Evolutionary conservation across 495 filamentous ascomycete genomes (phyloP).

Genomic region (Penicillium turbatum): DNA sequence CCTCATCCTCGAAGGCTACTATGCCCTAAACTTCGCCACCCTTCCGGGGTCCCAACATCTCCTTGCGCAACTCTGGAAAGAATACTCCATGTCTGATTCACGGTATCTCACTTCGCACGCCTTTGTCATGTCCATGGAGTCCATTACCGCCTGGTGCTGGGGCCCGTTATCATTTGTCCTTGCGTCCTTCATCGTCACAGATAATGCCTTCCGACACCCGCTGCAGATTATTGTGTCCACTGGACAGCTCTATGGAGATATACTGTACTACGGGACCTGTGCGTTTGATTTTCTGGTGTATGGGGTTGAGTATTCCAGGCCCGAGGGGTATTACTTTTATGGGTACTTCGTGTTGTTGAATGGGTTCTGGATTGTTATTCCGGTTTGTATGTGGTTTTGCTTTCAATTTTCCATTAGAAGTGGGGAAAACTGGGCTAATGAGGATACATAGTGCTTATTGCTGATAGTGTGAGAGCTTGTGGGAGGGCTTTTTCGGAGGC

Average conservation of each 20-base stretch:
- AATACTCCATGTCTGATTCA: slow-evolving; percentile 74
- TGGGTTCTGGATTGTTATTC: slow-evolving; percentile 70
- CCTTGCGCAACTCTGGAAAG: slow-evolving; percentile 76
- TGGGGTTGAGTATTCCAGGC: slow-evolving; percentile 57
- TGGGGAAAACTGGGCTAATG: not conserved
- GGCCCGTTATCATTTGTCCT: slow-evolving; percentile 65
- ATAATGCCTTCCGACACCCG: slow-evolving; percentile 57
- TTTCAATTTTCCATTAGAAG: not conserved
- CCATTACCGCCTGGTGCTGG: slow-evolving; percentile 65
- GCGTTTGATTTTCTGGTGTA: slow-evolving; percentile 53
- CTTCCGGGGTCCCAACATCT: slow-evolving; percentile 47
- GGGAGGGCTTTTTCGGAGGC: not conserved
- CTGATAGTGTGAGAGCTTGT: not conserved
- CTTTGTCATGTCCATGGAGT: slow-evolving; percentile 75
- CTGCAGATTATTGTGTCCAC: slow-evolving; percentile 63
- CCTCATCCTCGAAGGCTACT: slow-evolving; percentile 74
- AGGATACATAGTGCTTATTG: not conserved
- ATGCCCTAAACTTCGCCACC: slow-evolving; percentile 50
- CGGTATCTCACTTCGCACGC: slow-evolving; percentile 66
- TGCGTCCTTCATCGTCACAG: slow-evolving; percentile 51
- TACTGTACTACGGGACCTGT: slow-evolving; percentile 75
- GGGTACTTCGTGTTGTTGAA: slow-evolving; percentile 76
- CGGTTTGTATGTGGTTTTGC: slow-evolving; percentile 37
- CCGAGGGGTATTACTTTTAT: slow-evolving; percentile 74
- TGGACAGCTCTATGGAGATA: slow-evolving; percentile 76